Conservation (phyloP, 148 eudicot species). For the Silene uniflora region DNA sequence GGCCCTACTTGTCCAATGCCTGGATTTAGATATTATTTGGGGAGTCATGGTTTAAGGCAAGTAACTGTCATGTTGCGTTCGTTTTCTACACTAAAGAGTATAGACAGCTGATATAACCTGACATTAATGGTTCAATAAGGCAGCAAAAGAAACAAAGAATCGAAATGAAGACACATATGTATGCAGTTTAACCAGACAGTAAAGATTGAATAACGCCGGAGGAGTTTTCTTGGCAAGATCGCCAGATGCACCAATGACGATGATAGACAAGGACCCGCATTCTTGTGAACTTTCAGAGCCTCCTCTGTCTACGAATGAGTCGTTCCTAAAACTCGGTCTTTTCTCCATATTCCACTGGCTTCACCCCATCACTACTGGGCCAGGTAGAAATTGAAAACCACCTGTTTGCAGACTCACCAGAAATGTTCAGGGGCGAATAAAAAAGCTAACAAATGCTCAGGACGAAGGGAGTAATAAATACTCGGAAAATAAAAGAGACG, state of each 20-base stretch:
- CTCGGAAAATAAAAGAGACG: too few species aligned
- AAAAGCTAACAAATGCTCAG: too few species aligned
- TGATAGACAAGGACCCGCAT: conserved; percentile 65
- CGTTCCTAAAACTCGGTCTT: conserved; percentile 33
- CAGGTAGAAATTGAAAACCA: not conserved
- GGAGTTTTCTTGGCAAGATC: conserved; percentile 99
- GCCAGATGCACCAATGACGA: conserved; percentile 96
- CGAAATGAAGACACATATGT: not conserved
- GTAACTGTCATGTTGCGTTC: not conserved
- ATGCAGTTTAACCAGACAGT: not conserved
- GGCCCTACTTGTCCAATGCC: too few species aligned
- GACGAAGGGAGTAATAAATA: too few species aligned
- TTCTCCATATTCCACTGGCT: conserved; percentile 53
- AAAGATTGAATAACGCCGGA: conserved; percentile 28
- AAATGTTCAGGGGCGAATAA: too few species aligned
- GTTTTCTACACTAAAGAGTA: conserved; percentile 20
- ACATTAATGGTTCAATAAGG: conserved; percentile 81
- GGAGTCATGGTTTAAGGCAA: too few species aligned
- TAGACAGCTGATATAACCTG: too few species aligned
- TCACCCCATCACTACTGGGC: conserved; percentile 39
- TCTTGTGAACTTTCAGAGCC: conserved; percentile 41
- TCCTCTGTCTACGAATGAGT: conserved; percentile 29
- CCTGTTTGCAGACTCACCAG: not conserved
- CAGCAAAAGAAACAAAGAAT: not conserved
- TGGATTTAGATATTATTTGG: too few species aligned